Base-by-base conservation (phyloP, 345 rosid species). In the Melastoma malabathricum region DNA sequence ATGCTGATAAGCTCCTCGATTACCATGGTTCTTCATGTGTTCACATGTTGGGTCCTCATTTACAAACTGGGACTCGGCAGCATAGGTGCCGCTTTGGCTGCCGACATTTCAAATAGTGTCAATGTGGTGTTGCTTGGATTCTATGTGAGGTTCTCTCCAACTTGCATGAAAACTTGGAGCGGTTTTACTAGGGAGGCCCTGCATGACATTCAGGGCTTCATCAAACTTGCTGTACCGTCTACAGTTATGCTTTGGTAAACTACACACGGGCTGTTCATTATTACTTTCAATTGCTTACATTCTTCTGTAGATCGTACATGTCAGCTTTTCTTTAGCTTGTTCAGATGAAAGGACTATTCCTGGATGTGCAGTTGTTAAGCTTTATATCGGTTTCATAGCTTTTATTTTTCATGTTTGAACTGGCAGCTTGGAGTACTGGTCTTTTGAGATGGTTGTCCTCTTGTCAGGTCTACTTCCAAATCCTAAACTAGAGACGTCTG, bases 161-260 rank as follows among this genome's bases (percentile, higher is more conserved):
- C 70, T 44, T 76, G 65, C 56, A 18, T 13, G 9, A 60, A 58
- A 45, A 75, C 80, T 29, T 76, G 86, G 78, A 69, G 67, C 3
- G 74, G 86, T 12, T 71, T 79, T 50, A 56, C 75, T 8, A 63
- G 19, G 10, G 73, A 69, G 54, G 77, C 79, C 14, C 39, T 79
- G 46, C 70, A 58, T 15, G 66, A 63, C 50, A 20, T 79, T 10
- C 52, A 58, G 46, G 34, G 66, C 57, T 79, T 79, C 47, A n/a
- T 75, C 8, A 79, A 63, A 60, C 71, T 79, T 56, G 82, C 77
- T 7, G 27, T 75, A 62, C 77, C 85, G 51, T 79, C 85, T 0
- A 75, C 85, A 18, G 16, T 69, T 41, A 79, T 79, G 85, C 71
- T 75, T 43, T 75, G 85, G 85, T 76, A 41, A 50, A 29, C 38